Conservation (phyloP, 2,329 filamentous ascomycete genomes). For the Cordyceps fumosorosea region DNA sequence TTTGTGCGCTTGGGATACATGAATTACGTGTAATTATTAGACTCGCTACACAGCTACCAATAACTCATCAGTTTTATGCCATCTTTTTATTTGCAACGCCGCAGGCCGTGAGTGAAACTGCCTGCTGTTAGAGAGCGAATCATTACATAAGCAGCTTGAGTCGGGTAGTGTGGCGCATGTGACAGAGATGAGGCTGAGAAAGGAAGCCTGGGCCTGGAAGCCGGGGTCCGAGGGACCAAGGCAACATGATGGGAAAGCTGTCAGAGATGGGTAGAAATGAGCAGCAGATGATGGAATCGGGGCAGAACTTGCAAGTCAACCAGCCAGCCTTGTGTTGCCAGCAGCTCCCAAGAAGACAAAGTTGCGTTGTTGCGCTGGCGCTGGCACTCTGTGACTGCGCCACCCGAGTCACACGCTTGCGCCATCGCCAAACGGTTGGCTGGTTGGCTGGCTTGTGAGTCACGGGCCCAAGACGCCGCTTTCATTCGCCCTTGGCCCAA, state of each 20-base stretch:
- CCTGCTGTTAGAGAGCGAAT: neutral
- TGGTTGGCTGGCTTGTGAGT: slow-evolving; percentile 16
- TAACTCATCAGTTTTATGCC: neutral
- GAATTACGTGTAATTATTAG: neutral
- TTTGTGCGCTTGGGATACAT: neutral
- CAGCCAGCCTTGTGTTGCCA: neutral
- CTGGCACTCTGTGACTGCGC: slow-evolving; percentile 7
- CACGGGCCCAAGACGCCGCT: slow-evolving; percentile 20
- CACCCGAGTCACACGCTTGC: slow-evolving; percentile 11
- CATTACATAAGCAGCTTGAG: slow-evolving; percentile 1
- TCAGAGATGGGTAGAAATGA: neutral
- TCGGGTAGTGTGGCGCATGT: slow-evolving; percentile 5
- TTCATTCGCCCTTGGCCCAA: neutral
- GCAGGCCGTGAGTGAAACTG: neutral
- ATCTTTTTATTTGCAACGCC: neutral
- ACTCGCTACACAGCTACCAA: neutral
- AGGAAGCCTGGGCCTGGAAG: neutral
- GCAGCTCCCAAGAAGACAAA: neutral
- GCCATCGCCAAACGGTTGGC: neutral
- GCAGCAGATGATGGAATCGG: neutral
- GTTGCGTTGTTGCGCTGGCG: neutral
- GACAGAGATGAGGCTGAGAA: neutral
- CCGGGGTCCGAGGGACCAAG: neutral
- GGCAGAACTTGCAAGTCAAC: neutral
- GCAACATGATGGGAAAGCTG: neutral